Evolutionary conservation across 768 basidiomycete species (phyloP), one percentile per base, ranked within the genome.

Genomic region (Boletus edulis): DNA sequence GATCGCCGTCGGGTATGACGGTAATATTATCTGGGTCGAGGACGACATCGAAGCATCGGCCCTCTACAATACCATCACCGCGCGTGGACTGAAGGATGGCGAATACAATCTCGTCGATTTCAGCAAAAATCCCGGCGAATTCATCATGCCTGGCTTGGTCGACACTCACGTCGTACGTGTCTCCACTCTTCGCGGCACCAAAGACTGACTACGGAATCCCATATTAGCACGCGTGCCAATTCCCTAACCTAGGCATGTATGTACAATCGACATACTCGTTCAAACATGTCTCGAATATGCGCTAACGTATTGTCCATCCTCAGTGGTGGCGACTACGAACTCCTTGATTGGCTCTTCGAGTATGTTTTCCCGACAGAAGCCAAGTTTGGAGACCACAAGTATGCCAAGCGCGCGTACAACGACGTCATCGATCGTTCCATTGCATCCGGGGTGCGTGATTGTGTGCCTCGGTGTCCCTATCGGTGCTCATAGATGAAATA

Each of bases 361-460:
- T 75, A 89, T 46, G 95, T 93, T 0, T 97, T 94, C 69, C 94
- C 95, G 0, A 83, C 83, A 67, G 95, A 98, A 69, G 76, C 81
- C 32, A 84, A 81, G 56, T 97, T 93, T 62, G 64, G 72, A 17
- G 81, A 94, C 61, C 55, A 76, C 0, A 71, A 74, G 0, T 94
- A 91, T 69, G 94, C 95, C 2, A 64, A 71, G 35, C 74, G 67
- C 34, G 78, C 82, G 0, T 98, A 97, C 64, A 67, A 76, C 11
- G 75, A 78, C 4, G 87, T 92, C 24, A 85, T 96, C 27, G 76
- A 81, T 49, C 75, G 87, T 15, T 77, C 83, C 17, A 77, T 96
- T 37, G 77, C 86, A 62, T 81, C 72, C 35, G 93, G 92, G 49
- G 94, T 95, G 67, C 58, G 85, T 77, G 20, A 41, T 46, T 45